Conservation (phyloP, 306 rosid species). For the Fragaria iinumae region DNA sequence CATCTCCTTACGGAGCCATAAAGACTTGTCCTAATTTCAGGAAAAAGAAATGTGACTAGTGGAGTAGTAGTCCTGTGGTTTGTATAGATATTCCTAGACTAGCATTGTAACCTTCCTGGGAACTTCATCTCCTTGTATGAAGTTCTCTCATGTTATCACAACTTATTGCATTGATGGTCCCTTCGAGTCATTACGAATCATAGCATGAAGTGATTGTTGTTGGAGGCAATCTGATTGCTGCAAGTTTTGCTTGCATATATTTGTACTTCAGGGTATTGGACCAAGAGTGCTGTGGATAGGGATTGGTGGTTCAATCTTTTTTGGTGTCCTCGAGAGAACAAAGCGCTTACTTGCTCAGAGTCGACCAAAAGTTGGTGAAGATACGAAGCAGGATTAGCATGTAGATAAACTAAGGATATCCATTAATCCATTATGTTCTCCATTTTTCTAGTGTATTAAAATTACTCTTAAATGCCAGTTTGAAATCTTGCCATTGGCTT, state of each 20-base stretch:
- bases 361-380: slow-evolving; percentile 18
- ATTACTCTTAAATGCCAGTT: background rate
- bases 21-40: no score
- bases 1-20: no score
- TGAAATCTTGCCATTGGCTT: background rate
- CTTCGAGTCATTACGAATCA: background rate
- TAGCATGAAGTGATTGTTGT: background rate
- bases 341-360: slow-evolving; percentile 43
- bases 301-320: slow-evolving; percentile 53
- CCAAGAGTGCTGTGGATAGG: slow-evolving; percentile 66
- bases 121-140: background rate
- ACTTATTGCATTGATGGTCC: background rate
- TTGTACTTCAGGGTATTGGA: slow-evolving; percentile 45
- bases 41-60: no score
- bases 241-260: background rate
- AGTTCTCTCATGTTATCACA: background rate
- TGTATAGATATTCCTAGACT: background rate
- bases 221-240: background rate
- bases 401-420: background rate
- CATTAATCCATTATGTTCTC: no score
- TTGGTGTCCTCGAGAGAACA: slow-evolving; percentile 48
- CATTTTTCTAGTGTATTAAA: background rate
- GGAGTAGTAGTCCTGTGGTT: no score
- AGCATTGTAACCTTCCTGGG: background rate
- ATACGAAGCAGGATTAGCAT: slow-evolving; percentile 31